Evolutionary conservation across 805 yeast species (phyloP).

Genomic region (Yamadazyma insecticola): DNA sequence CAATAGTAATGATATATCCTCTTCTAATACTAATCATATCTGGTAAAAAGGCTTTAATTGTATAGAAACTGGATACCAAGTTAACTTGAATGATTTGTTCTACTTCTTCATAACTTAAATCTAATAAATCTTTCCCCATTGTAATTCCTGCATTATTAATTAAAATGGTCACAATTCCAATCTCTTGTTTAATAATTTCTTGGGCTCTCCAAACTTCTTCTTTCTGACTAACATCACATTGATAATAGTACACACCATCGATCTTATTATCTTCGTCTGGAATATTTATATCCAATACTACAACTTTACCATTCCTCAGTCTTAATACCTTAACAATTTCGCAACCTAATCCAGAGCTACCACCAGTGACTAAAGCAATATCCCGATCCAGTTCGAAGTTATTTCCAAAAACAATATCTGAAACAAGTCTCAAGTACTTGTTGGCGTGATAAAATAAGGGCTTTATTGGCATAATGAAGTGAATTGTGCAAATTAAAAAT

Average conservation of each 20-base stretch:
- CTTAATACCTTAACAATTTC: conserved; percentile 49
- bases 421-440: conserved; percentile 23
- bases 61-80: conserved; percentile 62
- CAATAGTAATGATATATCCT: conserved; percentile 77
- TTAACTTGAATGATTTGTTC: conserved; percentile 63
- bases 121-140: conserved; percentile 51
- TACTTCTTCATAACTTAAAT: conserved; percentile 54
- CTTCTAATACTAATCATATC: conserved; percentile 56
- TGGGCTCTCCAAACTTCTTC: conserved; percentile 40
- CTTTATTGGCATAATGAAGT: no score
- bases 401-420: conserved; percentile 46
- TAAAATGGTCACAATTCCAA: conserved; percentile 62
- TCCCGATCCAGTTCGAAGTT: conserved; percentile 52
- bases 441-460: no score
- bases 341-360: conserved; percentile 71
- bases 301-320: conserved; percentile 43
- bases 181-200: conserved; percentile 34
- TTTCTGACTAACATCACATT: conserved; percentile 66
- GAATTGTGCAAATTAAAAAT: no score
- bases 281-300: conserved; percentile 58
- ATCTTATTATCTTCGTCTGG: conserved; percentile 34
- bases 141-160: conserved; percentile 86
- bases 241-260: conserved; percentile 47
- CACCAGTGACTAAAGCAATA: conserved; percentile 79
- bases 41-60: conserved; percentile 69